phyloP scores from a whole-genome alignment of 176 grass and related monocot genomes.

The Musa acuminata region DNA sequence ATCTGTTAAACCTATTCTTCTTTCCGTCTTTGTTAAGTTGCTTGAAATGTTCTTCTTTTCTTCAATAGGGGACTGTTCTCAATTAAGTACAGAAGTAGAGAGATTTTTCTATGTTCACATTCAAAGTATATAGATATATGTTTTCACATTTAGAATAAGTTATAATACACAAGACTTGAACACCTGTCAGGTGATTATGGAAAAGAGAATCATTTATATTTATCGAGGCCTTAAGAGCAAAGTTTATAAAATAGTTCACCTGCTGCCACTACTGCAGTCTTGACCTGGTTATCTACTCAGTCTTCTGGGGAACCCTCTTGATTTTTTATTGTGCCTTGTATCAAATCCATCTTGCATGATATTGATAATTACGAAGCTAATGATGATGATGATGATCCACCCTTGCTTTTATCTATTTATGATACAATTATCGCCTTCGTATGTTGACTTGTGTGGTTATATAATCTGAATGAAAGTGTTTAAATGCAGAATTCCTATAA shows the following conservation, averaged over 20 bases:
- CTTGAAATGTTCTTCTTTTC: not conserved
- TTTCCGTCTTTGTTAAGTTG: not conserved
- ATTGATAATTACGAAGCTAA: not conserved
- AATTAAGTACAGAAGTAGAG: not conserved
- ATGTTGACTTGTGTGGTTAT: not conserved
- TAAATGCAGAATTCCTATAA: too few species aligned
- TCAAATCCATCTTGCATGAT: not conserved
- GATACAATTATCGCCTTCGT: not conserved
- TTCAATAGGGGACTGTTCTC: not conserved
- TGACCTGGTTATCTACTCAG: too few species aligned
- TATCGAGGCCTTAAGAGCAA: too few species aligned
- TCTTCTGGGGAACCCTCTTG: too few species aligned
- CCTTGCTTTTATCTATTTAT: not conserved
- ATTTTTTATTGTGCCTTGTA: too few species aligned
- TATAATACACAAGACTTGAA: too few species aligned
- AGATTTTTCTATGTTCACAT: not conserved
- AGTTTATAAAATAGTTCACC: too few species aligned
- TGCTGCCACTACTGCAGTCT: too few species aligned
- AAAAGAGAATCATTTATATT: too few species aligned
- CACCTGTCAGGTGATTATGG: too few species aligned
- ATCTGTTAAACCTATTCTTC: slow-evolving; percentile 20
- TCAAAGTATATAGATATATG: not conserved
- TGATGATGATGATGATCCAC: not conserved
- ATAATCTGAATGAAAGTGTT: not conserved
- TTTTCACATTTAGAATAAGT: too few species aligned